Conservation (phyloP, 1,139 yeast genomes). For the Maudiozyma humilis region DNA sequence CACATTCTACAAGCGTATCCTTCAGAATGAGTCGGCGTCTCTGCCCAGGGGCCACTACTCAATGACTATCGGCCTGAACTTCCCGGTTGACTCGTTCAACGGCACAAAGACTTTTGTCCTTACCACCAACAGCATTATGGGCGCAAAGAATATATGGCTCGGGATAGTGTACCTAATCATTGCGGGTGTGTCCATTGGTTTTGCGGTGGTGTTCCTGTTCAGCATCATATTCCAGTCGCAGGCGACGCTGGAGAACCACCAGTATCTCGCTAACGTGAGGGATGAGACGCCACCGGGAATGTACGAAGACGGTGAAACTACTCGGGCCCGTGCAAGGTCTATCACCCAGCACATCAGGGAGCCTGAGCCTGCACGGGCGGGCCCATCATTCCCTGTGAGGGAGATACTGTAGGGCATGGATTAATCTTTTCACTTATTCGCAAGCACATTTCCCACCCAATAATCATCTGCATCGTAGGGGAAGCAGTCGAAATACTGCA, state of each 20-base stretch:
- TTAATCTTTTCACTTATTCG: too few species aligned
- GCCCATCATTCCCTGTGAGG: not conserved
- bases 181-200: conserved; percentile 62
- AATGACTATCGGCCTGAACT: conserved; percentile 67
- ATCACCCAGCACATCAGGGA: not conserved
- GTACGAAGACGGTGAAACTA: too few species aligned
- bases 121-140: conserved; percentile 81
- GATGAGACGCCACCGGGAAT: not conserved
- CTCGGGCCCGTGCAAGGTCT: not conserved
- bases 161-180: conserved; percentile 88
- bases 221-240: conserved; percentile 41
- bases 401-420: not conserved
- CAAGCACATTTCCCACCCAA: not conserved
- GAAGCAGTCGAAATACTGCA: not conserved
- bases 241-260: conserved; percentile 37
- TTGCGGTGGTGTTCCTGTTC: conserved; percentile 38
- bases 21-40: conserved; percentile 58
- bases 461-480: too few species aligned
- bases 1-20: conserved; percentile 70
- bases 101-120: conserved; percentile 78
- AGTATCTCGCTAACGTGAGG: conserved; percentile 32
- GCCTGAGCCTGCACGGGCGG: not conserved
- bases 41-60: conserved; percentile 63
- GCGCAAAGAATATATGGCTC: conserved; percentile 80
- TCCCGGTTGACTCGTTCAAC: conserved; percentile 75